Base-by-base conservation (phyloP, 1,284 basidiomycete species). In the Ustilago curta region DNA sequence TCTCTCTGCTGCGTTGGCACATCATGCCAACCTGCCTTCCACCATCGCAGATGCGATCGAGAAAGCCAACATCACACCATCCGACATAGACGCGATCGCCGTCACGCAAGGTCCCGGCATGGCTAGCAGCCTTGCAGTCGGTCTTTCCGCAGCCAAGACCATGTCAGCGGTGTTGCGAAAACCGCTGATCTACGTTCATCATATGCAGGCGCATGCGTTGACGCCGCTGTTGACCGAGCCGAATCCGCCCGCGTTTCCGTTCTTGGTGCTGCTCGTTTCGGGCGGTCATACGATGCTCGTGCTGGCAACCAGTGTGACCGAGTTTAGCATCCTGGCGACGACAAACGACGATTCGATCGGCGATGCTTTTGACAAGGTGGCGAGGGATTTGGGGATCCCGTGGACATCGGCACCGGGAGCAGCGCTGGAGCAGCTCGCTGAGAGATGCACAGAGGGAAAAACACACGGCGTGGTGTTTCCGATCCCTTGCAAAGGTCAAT, bases 61-160 rank as follows among this genome's bases (percentile, higher is more conserved):
- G 1, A 40, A 73, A 11, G 81, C 78, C 5, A 29, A 42, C 1
- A 27, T 77, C 8, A 11, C 42, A 0, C 18, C 61, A 12, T 27
- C 43, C 14, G 69, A 81, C 12, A 9, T 84, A 14, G 82, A 83
- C 54, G 83, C 76, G 0, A 80, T 84, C 37, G 83, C 82, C 0
- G 83, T 84, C 16, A 84, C 83, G 1, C 79, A 73, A 45, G 82
- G 82, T 1, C 83, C 83, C 8, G 83, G 83, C 0, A 83, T 84
- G 82, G 60, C 77, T 1, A 74, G 75, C 43, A 76, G 78, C 53
- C 72, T 84, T 11, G 60, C 68, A 3, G 72, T 77, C 4, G 83
- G 83, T 9, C 51, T 84, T 27, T 57, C 69, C 8, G 70, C 75
- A 2, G 82, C 79, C 8, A 83, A 84, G 50, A 72, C 78, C 12